Percentiles rank a stretch among this genome's conserved stretches.
Conservation (phyloP, 257 asterid genomes). For the Ophiorrhiza pumila region DNA sequence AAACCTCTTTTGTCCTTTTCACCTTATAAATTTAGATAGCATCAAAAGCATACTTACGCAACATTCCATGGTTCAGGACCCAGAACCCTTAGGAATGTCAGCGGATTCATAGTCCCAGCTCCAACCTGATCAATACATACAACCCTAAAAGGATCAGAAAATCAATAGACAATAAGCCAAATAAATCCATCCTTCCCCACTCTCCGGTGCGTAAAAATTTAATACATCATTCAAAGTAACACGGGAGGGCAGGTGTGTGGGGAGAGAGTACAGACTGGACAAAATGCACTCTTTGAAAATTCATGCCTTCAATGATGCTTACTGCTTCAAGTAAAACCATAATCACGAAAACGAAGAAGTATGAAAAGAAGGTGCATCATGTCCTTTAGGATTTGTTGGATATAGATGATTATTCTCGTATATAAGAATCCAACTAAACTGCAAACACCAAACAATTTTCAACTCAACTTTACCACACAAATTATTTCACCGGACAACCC, state of each 20-base stretch:
- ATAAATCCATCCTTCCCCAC: background rate
- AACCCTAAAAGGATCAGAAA: constrained; percentile 23
- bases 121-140: constrained; percentile 73
- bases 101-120: constrained; percentile 99
- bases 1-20: background rate
- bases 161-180: constrained; percentile 3
- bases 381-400: background rate
- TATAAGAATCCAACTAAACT: too few species aligned
- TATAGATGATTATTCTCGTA: background rate
- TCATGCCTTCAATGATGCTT: background rate
- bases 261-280: background rate
- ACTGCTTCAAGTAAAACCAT: background rate
- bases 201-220: background rate
- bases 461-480: background rate
- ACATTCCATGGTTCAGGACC: constrained; percentile 99
- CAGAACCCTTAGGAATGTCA: constrained; percentile 84
- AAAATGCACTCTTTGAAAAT: background rate
- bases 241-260: background rate
- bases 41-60: constrained; percentile 63
- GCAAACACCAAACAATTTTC: background rate
- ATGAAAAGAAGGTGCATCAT: background rate
- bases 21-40: background rate
- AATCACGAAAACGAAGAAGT: background rate
- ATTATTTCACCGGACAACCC: background rate
- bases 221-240: background rate